A percentile compares a stretch with the other conserved stretches of the same genome.
Evolutionary conservation across 495 filamentous ascomycete species (phyloP).

Genomic region (Daldinia decipiens): DNA sequence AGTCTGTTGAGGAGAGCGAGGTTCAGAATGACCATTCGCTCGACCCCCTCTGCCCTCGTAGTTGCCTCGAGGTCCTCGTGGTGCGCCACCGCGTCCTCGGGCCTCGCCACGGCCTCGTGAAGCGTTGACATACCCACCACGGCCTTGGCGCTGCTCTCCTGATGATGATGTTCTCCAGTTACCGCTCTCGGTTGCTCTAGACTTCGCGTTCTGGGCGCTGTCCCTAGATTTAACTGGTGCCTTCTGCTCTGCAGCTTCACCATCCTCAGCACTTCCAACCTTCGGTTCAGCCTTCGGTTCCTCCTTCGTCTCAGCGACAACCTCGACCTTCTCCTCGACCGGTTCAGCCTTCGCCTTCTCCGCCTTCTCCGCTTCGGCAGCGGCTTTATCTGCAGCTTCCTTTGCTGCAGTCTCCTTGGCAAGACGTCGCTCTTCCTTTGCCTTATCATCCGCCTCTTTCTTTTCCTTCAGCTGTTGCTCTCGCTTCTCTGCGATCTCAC

Average conservation of each 20-base stretch:
- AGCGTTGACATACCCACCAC: constrained; percentile 52
- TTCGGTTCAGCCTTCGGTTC: constrained; percentile 45
- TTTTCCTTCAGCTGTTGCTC: constrained; percentile 77
- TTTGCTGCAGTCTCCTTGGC: constrained; percentile 73
- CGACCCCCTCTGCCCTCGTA: constrained; percentile 56
- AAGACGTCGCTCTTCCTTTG: constrained; percentile 73
- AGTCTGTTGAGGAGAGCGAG: constrained; percentile 44
- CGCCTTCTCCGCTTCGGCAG: constrained; percentile 61
- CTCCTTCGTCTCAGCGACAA: constrained; percentile 40
- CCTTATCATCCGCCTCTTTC: constrained; percentile 89
- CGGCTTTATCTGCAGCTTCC: constrained; percentile 65
- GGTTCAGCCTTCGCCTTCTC: constrained; percentile 54
- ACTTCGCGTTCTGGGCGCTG: constrained; percentile 44
- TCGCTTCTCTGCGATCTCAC: constrained; percentile 88
- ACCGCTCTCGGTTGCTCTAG: constrained; percentile 59
- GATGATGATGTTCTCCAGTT: constrained; percentile 62
- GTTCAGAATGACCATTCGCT: constrained; percentile 54
- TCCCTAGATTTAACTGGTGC: constrained; percentile 43
- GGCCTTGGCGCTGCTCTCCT: constrained; percentile 53
- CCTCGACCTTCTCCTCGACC: constrained; percentile 42
- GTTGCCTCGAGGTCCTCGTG: constrained; percentile 55
- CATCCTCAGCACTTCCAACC: constrained; percentile 42
- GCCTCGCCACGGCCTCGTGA: constrained; percentile 48
- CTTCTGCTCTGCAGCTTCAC: constrained; percentile 49
- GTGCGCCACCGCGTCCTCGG: constrained; percentile 53